Evolutionary conservation across 2,329 filamentous ascomycete genomes (phyloP).

Genomic region (Dactylella cylindrospora): DNA sequence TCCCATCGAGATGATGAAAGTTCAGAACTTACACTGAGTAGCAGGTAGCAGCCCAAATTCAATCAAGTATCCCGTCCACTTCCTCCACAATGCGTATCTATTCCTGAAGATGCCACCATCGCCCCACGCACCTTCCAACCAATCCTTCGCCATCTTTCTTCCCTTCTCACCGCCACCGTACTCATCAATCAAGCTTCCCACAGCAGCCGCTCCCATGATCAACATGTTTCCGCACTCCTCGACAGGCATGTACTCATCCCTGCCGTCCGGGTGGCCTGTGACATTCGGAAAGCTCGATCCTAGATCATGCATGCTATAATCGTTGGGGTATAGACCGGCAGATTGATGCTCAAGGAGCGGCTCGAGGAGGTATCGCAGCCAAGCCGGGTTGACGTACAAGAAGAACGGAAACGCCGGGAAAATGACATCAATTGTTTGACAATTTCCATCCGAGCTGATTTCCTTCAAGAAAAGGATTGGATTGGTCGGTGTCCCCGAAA

Average conservation of each 20-base stretch:
- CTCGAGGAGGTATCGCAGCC: slow-evolving; percentile 76
- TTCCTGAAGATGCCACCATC: slow-evolving; percentile 57
- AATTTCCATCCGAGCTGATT: slow-evolving; percentile 81
- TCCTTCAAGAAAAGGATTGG: slow-evolving; percentile 81
- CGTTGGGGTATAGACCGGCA: slow-evolving; percentile 80
- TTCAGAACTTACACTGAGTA: slow-evolving; percentile 62
- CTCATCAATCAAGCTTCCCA: slow-evolving; percentile 30
- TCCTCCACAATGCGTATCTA: slow-evolving; percentile 71
- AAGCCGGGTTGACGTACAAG: slow-evolving; percentile 77
- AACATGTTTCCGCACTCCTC: slow-evolving; percentile 82
- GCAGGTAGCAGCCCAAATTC: slow-evolving; percentile 72
- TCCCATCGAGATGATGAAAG: slow-evolving; percentile 14
- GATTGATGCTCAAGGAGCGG: slow-evolving; percentile 78
- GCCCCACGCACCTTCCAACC: slow-evolving; percentile 66
- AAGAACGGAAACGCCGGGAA: slow-evolving; percentile 86
- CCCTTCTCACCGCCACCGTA: slow-evolving; percentile 40
- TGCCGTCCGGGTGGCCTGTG: slow-evolving; percentile 70
- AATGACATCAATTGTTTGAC: slow-evolving; percentile 83
- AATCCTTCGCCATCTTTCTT: slow-evolving; percentile 42
- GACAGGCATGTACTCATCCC: slow-evolving; percentile 73
- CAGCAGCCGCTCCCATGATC: slow-evolving; percentile 71
- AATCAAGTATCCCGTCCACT: slow-evolving; percentile 79
- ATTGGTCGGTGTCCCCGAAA: slow-evolving; percentile 69
- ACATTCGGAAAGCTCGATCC: slow-evolving; percentile 72
- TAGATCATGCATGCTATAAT: slow-evolving; percentile 71